phyloP scores from a whole-genome alignment of 192 early-diverging fungal species.

The Entomortierella beljakovae region DNA sequence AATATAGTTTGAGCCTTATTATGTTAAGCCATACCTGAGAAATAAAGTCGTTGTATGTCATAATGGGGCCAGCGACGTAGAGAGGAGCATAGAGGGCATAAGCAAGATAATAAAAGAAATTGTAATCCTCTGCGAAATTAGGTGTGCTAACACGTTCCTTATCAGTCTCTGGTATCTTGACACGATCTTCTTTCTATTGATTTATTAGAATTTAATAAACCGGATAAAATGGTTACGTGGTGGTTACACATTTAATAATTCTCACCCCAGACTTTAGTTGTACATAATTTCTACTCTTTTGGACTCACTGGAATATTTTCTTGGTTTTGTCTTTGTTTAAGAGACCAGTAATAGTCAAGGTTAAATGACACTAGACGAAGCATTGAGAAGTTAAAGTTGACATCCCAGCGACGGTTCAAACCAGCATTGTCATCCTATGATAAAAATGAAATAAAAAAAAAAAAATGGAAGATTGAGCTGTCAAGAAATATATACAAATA shows the following conservation, averaged over 20 bases:
- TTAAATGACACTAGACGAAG: conserved; percentile 92
- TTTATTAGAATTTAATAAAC: no score
- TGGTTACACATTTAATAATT: no score
- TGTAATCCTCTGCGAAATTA: conserved; percentile 75
- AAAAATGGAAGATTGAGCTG: no score
- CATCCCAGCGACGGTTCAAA: conserved; percentile 83
- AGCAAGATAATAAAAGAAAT: conserved; percentile 79
- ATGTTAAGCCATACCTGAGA: conserved; percentile 69
- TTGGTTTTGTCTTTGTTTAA: conserved; percentile 16
- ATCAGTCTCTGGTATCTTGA: conserved; percentile 52
- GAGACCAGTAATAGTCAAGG: conserved; percentile 93
- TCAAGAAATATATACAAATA: not conserved
- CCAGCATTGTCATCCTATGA: conserved; percentile 75
- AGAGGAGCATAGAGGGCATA: conserved; percentile 92
- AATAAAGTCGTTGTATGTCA: conserved; percentile 94
- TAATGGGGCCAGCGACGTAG: conserved; percentile 95
- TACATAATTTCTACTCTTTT: not conserved
- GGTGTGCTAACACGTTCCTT: conserved; percentile 71
- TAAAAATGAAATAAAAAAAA: not conserved
- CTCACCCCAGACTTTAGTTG: not conserved
- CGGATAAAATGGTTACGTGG: no score
- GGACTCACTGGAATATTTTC: conserved; percentile 24
- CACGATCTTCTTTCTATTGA: conserved; percentile 58
- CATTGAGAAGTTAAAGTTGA: conserved; percentile 91
- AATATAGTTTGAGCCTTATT: not conserved